Conservation (phyloP, 306 rosid genomes). For the Leucaena leucocephala region DNA sequence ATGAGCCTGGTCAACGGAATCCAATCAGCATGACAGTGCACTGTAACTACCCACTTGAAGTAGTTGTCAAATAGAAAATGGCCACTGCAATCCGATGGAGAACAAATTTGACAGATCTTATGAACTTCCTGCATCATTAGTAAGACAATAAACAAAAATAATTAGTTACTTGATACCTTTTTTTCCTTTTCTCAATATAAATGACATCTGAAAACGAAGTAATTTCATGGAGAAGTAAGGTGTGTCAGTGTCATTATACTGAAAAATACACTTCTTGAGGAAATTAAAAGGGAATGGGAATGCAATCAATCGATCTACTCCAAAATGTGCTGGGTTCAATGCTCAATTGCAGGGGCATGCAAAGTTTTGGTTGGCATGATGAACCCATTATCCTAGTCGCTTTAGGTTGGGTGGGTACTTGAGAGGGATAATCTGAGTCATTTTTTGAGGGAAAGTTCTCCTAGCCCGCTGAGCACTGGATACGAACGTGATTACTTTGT, state of each 20-base stretch:
- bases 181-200: background rate
- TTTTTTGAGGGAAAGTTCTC: background rate
- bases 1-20: constrained; percentile 19
- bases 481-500: too few relatives aligned
- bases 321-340: background rate
- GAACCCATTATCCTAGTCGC: background rate
- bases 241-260: background rate
- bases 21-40: constrained; percentile 13
- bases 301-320: background rate
- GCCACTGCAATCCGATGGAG: constrained; percentile 35
- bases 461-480: background rate
- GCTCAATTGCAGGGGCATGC: background rate
- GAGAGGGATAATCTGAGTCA: background rate
- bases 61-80: constrained; percentile 33
- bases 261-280: background rate
- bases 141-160: constrained; percentile 18
- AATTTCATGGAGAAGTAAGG: background rate
- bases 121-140: constrained; percentile 42
- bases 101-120: constrained; percentile 36
- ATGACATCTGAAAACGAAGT: background rate
- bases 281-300: background rate
- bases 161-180: constrained; percentile 7
- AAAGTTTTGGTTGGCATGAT: background rate
- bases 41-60: constrained; percentile 33
- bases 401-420: background rate